Conservation (phyloP, 1,139 yeast species). For the Yamadazyma songkhlaensis region DNA sequence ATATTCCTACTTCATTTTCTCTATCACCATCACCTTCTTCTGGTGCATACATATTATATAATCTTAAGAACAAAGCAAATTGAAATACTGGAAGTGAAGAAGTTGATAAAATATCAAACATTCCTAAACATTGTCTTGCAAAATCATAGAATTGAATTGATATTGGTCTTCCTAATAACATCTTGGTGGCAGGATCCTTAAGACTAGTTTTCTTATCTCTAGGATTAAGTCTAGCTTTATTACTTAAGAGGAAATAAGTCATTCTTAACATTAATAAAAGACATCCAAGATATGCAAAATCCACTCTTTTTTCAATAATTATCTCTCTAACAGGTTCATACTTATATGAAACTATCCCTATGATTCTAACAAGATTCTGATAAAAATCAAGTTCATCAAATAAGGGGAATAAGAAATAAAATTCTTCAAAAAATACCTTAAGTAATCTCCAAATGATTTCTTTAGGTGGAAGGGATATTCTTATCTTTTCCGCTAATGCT, state of each 20-base stretch:
- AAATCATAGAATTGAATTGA: slow-evolving; percentile 30
- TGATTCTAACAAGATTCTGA: slow-evolving; percentile 17
- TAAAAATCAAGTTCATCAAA: slow-evolving; percentile 39
- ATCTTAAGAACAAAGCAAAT: slow-evolving; percentile 36
- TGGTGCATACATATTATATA: slow-evolving; percentile 42
- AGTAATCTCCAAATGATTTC: slow-evolving; percentile 45
- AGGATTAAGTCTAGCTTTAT: background rate
- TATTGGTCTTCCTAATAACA: slow-evolving; percentile 15
- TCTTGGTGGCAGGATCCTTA: slow-evolving; percentile 13
- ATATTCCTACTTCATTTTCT: slow-evolving; percentile 45
- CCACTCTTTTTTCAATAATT: slow-evolving; percentile 25
- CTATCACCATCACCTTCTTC: slow-evolving; percentile 51
- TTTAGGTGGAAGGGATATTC: slow-evolving; percentile 37
- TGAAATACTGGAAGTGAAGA: slow-evolving; percentile 50
- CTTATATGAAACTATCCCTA: slow-evolving; percentile 21
- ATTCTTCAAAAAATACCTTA: slow-evolving; percentile 40
- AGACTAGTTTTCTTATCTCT: slow-evolving; percentile 16
- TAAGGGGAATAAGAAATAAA: slow-evolving; percentile 47
- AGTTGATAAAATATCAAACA: slow-evolving; percentile 33
- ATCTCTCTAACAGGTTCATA: slow-evolving; percentile 14
- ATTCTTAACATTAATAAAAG: slow-evolving; percentile 27
- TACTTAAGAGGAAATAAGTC: slow-evolving; percentile 16
- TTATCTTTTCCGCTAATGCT: slow-evolving; percentile 19
- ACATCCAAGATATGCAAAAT: slow-evolving; percentile 32
- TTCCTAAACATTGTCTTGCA: slow-evolving; percentile 36